A percentile compares a stretch with the other conserved stretches of the same genome.
These are phyloP conservation scores for Amylocarpus encephaloides DNA, from an alignment of 2,329 filamentous ascomycete genomes.

Conservation along the genomic window DNA sequence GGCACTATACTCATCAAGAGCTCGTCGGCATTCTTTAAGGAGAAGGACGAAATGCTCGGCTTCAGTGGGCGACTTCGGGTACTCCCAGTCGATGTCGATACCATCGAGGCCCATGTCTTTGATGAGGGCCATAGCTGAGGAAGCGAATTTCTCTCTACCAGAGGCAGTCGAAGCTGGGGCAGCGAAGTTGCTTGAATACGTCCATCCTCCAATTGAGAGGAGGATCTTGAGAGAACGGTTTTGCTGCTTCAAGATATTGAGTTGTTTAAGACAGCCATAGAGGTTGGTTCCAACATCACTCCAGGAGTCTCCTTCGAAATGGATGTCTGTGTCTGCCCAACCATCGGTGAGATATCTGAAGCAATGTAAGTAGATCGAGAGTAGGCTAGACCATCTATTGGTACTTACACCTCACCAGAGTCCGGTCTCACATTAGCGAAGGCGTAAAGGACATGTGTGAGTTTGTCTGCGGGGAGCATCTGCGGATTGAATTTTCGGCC, in stretches of 20 bases:
- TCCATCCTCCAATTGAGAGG: constrained; percentile 88
- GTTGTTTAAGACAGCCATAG: constrained; percentile 84
- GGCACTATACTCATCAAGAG: constrained; percentile 51
- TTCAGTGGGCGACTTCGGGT: constrained; percentile 49
- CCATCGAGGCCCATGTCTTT: constrained; percentile 75
- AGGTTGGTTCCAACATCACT: constrained; percentile 71
- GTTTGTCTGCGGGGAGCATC: constrained; percentile 69
- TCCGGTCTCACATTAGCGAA: constrained; percentile 83
- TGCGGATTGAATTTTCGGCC: constrained; percentile 79
- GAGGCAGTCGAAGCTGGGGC: constrained; percentile 62
- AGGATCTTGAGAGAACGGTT: constrained; percentile 82
- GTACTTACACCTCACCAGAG: constrained; percentile 65
- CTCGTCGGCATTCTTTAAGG: constrained; percentile 47
- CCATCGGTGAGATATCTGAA: constrained; percentile 47
- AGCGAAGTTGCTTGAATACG: constrained; percentile 80
- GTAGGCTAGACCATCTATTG: neutral
- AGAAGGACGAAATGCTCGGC: constrained; percentile 54
- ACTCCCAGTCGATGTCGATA: constrained; percentile 65
- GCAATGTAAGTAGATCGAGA: neutral
- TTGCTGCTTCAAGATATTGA: constrained; percentile 73
- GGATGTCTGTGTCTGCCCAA: constrained; percentile 53
- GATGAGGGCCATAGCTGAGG: constrained; percentile 66
- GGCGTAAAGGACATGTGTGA: constrained; percentile 85
- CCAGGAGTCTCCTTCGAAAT: constrained; percentile 62
- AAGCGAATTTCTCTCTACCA: constrained; percentile 67